These are phyloP conservation scores for Yamadazyma friedrichii DNA, from an alignment of 1,139 yeast species.

Conservation along the genomic window DNA sequence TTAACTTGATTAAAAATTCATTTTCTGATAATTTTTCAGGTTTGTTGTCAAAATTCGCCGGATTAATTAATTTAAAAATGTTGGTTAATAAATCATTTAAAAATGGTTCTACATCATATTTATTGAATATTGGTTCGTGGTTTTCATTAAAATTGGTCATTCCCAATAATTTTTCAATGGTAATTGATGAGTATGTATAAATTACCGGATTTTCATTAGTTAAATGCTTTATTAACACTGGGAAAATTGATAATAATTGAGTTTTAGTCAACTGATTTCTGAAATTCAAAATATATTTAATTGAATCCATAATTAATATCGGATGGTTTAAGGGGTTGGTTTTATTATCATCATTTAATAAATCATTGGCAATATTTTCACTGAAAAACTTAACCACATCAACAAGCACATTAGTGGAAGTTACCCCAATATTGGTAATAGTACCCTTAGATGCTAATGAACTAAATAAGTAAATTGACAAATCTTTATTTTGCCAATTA, in stretches of 20 bases:
- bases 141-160: constrained; percentile 58
- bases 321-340: constrained; percentile 43
- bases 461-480: constrained; percentile 82
- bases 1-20: constrained; percentile 85
- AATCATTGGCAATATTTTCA: constrained; percentile 77
- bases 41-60: constrained; percentile 14
- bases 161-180: constrained; percentile 83
- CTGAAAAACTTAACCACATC: constrained; percentile 88
- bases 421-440: constrained; percentile 82
- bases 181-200: constrained; percentile 89
- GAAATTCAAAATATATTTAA: constrained; percentile 84
- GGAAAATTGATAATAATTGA: constrained; percentile 76
- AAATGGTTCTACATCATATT: constrained; percentile 58
- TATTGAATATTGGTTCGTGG: constrained; percentile 59
- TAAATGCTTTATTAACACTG: constrained; percentile 73
- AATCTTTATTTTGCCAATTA: constrained; percentile 82
- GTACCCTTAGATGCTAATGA: constrained; percentile 91
- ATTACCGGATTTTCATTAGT: constrained; percentile 70
- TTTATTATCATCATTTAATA: constrained; percentile 37
- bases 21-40: constrained; percentile 96
- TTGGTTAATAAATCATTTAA: constrained; percentile 56
- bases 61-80: constrained; percentile 63
- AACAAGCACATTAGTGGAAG: constrained; percentile 77
- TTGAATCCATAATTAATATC: constrained; percentile 86
- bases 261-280: constrained; percentile 89